These are phyloP conservation scores for Puccinia horiana DNA, from an alignment of 1,284 basidiomycete genomes.

Conservation along the genomic window DNA sequence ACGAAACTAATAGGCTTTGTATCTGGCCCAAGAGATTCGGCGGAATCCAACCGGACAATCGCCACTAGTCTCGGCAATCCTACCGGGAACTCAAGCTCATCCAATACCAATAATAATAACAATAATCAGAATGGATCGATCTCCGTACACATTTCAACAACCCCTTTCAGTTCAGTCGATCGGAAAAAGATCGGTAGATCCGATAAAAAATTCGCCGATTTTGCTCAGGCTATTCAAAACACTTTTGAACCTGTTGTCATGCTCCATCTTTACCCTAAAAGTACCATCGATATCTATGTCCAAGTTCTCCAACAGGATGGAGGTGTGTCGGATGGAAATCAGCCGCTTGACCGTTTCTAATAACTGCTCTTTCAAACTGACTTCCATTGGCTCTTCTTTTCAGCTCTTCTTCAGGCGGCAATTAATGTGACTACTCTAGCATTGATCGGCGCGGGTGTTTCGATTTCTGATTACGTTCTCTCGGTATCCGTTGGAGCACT, in stretches of 20 bases:
- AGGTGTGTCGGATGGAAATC: slow-evolving; percentile 51
- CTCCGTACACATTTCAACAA: slow-evolving; percentile 79
- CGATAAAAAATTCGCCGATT: slow-evolving; percentile 88
- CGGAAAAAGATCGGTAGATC: slow-evolving; percentile 72
- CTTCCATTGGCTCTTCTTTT: neutral
- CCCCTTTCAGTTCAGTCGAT: slow-evolving; percentile 79
- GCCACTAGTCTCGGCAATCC: slow-evolving; percentile 63
- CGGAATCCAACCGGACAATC: slow-evolving; percentile 66
- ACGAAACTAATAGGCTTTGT: slow-evolving; percentile 83
- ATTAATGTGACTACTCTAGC: slow-evolving; percentile 94
- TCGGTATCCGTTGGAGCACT: slow-evolving; percentile 75
- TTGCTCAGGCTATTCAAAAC: slow-evolving; percentile 80
- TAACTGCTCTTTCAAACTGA: neutral
- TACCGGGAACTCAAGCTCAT: slow-evolving; percentile 67
- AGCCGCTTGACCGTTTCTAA: slow-evolving; percentile 50
- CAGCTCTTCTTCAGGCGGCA: slow-evolving; percentile 71
- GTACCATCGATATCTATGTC: slow-evolving; percentile 88
- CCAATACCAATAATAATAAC: slow-evolving; percentile 22
- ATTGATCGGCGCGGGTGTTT: slow-evolving; percentile 83
- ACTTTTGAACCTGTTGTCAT: slow-evolving; percentile 95
- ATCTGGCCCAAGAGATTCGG: slow-evolving; percentile 71
- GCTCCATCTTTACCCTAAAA: slow-evolving; percentile 84
- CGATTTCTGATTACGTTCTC: slow-evolving; percentile 85
- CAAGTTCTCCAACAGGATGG: slow-evolving; percentile 93
- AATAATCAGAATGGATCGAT: slow-evolving; percentile 71